Conservation (phyloP, 306 rosid species). For the Vachellia collinsii region DNA sequence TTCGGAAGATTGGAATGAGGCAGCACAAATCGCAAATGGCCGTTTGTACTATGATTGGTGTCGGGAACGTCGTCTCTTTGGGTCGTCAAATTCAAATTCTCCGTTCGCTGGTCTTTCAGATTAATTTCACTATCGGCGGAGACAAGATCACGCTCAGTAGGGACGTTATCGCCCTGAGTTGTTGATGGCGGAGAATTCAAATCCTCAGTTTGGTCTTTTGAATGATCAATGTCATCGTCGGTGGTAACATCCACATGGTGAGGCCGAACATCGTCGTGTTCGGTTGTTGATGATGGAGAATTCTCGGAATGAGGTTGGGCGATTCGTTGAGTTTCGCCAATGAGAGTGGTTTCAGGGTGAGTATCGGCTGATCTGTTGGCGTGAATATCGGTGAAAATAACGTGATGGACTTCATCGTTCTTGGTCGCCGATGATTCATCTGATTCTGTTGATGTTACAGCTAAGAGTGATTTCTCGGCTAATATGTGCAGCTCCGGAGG, state of each 20-base stretch:
- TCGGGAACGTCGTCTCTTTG: constrained; percentile 17
- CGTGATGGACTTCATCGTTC: background rate
- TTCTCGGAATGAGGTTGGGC: background rate
- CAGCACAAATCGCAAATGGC: constrained; percentile 7
- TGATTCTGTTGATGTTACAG: background rate
- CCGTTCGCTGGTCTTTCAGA: constrained; percentile 21
- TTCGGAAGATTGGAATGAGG: constrained; percentile 78
- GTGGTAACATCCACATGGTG: background rate
- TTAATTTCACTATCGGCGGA: background rate
- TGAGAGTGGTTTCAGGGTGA: background rate
- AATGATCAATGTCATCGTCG: constrained; percentile 2
- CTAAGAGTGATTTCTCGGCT: background rate
- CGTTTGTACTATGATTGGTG: constrained; percentile 1
- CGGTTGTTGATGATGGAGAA: background rate
- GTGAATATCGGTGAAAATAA: constrained; percentile 25
- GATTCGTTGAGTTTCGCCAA: background rate
- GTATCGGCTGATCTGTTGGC: constrained; percentile 16
- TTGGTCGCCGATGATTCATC: background rate
- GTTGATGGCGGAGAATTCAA: background rate
- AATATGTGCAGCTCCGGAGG: constrained; percentile 3
- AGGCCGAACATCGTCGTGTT: background rate
- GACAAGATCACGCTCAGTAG: background rate
- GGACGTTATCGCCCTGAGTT: background rate
- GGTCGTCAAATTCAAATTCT: background rate
- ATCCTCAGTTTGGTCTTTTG: constrained; percentile 26